A percentile compares a stretch with the other conserved stretches of the same genome.
phyloP scores from a whole-genome alignment of 768 basidiomycete species.

The Lentinula boryana region DNA sequence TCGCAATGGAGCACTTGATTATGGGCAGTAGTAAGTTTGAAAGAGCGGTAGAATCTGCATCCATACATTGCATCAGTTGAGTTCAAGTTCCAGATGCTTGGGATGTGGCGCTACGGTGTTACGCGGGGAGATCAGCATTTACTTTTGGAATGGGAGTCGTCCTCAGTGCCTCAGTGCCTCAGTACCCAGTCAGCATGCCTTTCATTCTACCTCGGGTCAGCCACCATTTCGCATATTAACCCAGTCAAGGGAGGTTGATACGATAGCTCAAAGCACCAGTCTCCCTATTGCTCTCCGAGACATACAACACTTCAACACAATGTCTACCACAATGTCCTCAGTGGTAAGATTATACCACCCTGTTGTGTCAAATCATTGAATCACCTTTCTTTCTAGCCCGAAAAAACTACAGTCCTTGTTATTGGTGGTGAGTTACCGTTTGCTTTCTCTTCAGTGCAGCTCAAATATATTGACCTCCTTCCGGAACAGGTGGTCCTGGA shows the following conservation, averaged over 20 bases:
- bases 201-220: background rate
- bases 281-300: background rate
- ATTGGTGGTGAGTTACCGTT: slow-evolving; percentile 23
- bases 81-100: background rate
- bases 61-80: background rate
- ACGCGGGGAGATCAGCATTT: background rate
- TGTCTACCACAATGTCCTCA: background rate
- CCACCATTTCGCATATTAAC: background rate
- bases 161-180: background rate
- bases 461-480: background rate
- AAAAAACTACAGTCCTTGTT: slow-evolving; percentile 25
- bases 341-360: background rate
- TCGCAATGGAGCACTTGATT: background rate
- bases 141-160: background rate
- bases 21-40: background rate
- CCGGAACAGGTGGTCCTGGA: slow-evolving; percentile 18
- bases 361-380: background rate
- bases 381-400: background rate
- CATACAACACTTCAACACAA: background rate
- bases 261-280: background rate
- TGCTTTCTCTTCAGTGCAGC: background rate
- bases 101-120: background rate
- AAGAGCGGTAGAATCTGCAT: background rate
- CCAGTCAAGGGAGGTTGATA: background rate
- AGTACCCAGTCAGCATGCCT: background rate